phyloP scores from a whole-genome alignment of 129 eudicot genomes.

The Calendula officinalis region DNA sequence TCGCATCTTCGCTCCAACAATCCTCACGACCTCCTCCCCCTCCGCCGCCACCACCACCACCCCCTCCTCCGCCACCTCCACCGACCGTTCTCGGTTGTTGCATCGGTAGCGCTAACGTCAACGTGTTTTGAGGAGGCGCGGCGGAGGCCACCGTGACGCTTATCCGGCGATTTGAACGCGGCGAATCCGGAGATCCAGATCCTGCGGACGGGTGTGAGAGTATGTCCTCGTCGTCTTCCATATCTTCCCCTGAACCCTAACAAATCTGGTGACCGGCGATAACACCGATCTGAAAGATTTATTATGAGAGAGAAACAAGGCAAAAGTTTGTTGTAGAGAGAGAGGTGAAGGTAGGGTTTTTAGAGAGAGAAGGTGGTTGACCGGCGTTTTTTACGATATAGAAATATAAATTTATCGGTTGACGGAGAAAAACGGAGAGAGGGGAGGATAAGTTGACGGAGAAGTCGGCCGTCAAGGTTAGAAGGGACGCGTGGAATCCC shows the following conservation, averaged over 20 bases:
- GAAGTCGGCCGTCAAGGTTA: constrained; percentile 47
- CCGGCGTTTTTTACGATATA: constrained; percentile 31
- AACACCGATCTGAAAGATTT: constrained; percentile 16
- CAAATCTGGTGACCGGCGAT: constrained; percentile 17
- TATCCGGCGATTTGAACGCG: constrained; percentile 51
- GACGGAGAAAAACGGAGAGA: constrained; percentile 60
- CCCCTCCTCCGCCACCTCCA: constrained; percentile 19
- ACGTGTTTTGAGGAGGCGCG: constrained; percentile 54
- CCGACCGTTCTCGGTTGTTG: constrained; percentile 37
- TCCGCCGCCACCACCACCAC: constrained; percentile 33
- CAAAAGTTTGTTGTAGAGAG: constrained; percentile 24
- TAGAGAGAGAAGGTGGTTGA: constrained; percentile 25
- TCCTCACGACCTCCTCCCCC: constrained; percentile 78
- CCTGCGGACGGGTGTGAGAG: constrained; percentile 48
- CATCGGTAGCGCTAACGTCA: constrained; percentile 72
- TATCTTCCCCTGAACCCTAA: constrained; percentile 24
- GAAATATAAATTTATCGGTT: constrained; percentile 30
- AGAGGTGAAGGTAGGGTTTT: constrained; percentile 31
- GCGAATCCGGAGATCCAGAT: constrained; percentile 44
- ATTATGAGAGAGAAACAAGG: constrained; percentile 25
- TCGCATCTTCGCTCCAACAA: constrained; percentile 97
- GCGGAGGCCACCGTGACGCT: constrained; percentile 76
- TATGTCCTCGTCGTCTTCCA: constrained; percentile 82
- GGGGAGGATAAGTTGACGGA: constrained; percentile 46
- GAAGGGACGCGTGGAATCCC: constrained; percentile 41